Conservation (phyloP, 2,329 filamentous ascomycete genomes). For the Venturia nashicola region DNA sequence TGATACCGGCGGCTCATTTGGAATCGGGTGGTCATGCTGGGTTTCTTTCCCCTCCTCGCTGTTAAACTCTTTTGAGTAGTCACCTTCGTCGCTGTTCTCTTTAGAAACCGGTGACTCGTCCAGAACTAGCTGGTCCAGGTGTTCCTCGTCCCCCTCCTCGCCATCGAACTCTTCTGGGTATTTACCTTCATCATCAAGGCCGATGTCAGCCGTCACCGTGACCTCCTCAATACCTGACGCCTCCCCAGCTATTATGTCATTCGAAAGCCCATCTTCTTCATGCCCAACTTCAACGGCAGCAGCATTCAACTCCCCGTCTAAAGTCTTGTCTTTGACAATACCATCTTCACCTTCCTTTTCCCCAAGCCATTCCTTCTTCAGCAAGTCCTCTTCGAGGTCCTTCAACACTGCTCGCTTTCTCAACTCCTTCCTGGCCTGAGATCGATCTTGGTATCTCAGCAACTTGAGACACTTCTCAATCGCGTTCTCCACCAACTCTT, state of each 20-base stretch:
- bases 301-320: neutral
- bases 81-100: neutral
- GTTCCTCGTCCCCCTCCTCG: neutral
- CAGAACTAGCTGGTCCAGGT: neutral
- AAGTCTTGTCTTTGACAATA: neutral
- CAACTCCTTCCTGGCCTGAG: neutral
- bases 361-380: neutral
- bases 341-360: neutral
- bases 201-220: neutral
- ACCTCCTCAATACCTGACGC: neutral
- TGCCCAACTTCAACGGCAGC: neutral
- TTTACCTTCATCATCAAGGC: neutral
- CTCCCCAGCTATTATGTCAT: neutral
- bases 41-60: neutral
- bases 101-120: neutral
- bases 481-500: constrained; percentile 61
- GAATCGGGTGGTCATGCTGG: neutral
- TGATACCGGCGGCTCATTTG: neutral
- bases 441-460: constrained; percentile 1
- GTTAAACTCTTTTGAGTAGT: neutral
- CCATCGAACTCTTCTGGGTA: neutral
- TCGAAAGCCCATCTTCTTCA: neutral
- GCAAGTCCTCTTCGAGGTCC: neutral
- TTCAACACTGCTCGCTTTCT: neutral
- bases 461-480: constrained; percentile 40